A percentile compares a stretch with the other conserved stretches of the same genome.
These are phyloP conservation scores for Lycium barbarum DNA, from an alignment of 257 asterid genomes.

Conservation along the genomic window DNA sequence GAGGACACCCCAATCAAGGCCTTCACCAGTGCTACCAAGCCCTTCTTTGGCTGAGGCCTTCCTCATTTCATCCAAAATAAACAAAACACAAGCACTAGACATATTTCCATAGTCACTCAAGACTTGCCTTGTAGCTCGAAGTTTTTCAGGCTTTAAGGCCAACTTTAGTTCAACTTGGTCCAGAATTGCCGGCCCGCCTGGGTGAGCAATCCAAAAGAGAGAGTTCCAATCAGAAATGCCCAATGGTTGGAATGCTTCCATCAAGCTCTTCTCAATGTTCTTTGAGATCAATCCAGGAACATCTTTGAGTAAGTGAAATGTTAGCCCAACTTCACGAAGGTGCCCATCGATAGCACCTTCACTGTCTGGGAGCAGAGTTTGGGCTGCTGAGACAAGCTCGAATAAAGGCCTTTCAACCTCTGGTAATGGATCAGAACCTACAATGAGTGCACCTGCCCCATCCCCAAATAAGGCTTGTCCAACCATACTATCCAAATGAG, in stretches of 20 bases:
- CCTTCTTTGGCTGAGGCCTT: conserved; percentile 65
- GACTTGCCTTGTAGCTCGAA: conserved; percentile 60
- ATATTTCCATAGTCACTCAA: conserved; percentile 70
- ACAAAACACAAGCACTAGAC: conserved; percentile 69
- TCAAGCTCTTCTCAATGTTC: conserved; percentile 54
- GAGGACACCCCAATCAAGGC: conserved; percentile 74
- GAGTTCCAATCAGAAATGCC: conserved; percentile 72
- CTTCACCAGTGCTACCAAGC: conserved; percentile 63
- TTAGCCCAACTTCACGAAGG: conserved; percentile 66
- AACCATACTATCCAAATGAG: conserved; percentile 61
- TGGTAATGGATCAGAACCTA: conserved; percentile 57
- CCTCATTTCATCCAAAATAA: conserved; percentile 74
- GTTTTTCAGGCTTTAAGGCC: conserved; percentile 54
- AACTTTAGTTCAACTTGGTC: conserved; percentile 65
- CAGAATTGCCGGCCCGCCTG: conserved; percentile 73
- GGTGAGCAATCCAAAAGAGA: conserved; percentile 72
- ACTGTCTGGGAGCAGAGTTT: conserved; percentile 68
- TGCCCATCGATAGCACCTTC: conserved; percentile 63
- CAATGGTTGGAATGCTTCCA: conserved; percentile 60
- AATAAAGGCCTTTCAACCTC: conserved; percentile 63
- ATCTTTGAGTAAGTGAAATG: conserved; percentile 57
- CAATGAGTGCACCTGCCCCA: conserved; percentile 65
- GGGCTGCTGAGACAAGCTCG: conserved; percentile 59
- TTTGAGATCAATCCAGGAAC: conserved; percentile 65
- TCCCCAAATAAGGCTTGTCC: conserved; percentile 72